Conservation (phyloP, 495 filamentous ascomycete species). For the Aspergillus conjunctus region DNA sequence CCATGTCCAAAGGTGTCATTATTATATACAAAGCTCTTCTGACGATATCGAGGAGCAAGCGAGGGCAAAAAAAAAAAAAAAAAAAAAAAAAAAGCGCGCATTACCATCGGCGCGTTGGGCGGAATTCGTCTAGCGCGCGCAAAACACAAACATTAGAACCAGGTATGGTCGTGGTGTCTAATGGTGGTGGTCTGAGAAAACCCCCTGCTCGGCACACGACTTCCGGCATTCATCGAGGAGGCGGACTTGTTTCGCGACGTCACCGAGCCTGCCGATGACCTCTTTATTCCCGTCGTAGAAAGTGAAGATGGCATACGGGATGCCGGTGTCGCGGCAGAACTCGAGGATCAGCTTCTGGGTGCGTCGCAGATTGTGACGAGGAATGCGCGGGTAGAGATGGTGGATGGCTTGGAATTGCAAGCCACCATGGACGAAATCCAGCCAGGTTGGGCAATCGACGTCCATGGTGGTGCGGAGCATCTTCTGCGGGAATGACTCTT, state of each 20-base stretch:
- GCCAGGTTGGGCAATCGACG: constrained; percentile 91
- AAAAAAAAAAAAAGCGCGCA: not conserved
- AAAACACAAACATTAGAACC: not conserved
- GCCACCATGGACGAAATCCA: constrained; percentile 96
- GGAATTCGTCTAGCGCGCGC: not conserved
- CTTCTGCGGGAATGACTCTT: constrained; percentile 92
- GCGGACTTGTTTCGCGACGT: constrained; percentile 83
- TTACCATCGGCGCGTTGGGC: not conserved
- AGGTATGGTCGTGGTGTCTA: constrained; percentile 10
- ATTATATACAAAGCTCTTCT: constrained; percentile 4
- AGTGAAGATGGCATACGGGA: constrained; percentile 92
- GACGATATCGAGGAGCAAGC: not conserved
- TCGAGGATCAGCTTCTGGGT: constrained; percentile 82
- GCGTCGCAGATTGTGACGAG: constrained; percentile 84
- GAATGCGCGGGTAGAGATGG: constrained; percentile 92
- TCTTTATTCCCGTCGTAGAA: constrained; percentile 91
- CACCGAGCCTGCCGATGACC: constrained; percentile 80
- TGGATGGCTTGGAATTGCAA: constrained; percentile 97
- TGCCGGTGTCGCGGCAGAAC: constrained; percentile 87
- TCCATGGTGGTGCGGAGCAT: constrained; percentile 99
- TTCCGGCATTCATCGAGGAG: constrained; percentile 87
- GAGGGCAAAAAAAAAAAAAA: not conserved
- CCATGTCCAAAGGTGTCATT: not conserved
- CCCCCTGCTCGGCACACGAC: constrained; percentile 48
- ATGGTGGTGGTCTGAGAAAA: constrained; percentile 41